phyloP scores from a whole-genome alignment of 805 yeast genomes.

The Monosporozyma servazzii region DNA sequence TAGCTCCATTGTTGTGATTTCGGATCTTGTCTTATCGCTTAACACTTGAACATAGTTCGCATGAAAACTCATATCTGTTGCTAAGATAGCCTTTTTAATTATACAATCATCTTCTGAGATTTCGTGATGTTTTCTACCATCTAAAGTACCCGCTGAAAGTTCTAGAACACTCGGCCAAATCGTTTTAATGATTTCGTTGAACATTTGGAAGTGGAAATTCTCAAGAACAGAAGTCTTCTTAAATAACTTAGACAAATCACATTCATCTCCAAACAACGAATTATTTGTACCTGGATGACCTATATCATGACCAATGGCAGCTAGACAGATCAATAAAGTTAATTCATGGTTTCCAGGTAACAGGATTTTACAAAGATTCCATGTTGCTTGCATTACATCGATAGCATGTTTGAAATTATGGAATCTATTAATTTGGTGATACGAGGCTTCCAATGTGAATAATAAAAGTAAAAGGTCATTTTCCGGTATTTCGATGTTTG shows the following conservation, averaged over 20 bases:
- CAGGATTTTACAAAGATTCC: slow-evolving; percentile 38
- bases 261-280: slow-evolving; percentile 48
- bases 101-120: slow-evolving; percentile 11
- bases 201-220: slow-evolving; percentile 66
- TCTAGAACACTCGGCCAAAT: slow-evolving; percentile 40
- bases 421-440: slow-evolving; percentile 79
- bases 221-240: slow-evolving; percentile 68
- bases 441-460: slow-evolving; percentile 63
- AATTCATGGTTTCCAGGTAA: slow-evolving; percentile 32
- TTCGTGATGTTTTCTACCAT: not conserved
- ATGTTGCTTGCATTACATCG: slow-evolving; percentile 88
- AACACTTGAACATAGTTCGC: slow-evolving; percentile 55
- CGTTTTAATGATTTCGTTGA: slow-evolving; percentile 40
- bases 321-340: slow-evolving; percentile 53
- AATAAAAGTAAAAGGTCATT: slow-evolving; percentile 51
- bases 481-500: slow-evolving; percentile 21
- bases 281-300: slow-evolving; percentile 97
- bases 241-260: slow-evolving; percentile 58
- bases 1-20: slow-evolving; percentile 32
- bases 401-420: slow-evolving; percentile 95
- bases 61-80: slow-evolving; percentile 93
- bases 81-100: slow-evolving; percentile 38
- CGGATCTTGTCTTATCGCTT: slow-evolving; percentile 14
- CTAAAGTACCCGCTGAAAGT: slow-evolving; percentile 2
- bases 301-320: slow-evolving; percentile 90